Base-by-base conservation (phyloP, 352 stramenopile genomes). In the Thalassiosira hispida region DNA sequence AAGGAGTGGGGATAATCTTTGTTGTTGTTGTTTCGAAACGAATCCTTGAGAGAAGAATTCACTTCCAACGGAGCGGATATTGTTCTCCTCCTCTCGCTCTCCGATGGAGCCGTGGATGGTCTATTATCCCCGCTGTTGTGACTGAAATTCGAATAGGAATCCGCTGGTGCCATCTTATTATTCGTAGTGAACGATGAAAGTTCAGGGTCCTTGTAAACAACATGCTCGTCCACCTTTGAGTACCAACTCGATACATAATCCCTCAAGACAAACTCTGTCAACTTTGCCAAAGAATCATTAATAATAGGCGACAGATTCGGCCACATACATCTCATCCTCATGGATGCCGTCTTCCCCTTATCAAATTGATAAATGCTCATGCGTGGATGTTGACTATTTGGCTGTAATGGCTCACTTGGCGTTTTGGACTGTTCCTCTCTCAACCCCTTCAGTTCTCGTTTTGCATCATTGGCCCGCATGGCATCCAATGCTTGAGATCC, bases 191-290 rank as follows among this genome's bases (percentile, higher is more conserved):
- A 14, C n/a, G 33, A 31, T 56, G 42, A 56, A 25, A 16, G 49
- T 42, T 66, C 44, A 46, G 73, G 53, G 67, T 75, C 62, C 23
- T 55, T 12, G 51, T 67, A 81, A 8, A 60, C 56, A 33, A 86
- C 69, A 47, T 73, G 35, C 29, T 81, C 72, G 77, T 86, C 76
- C 12, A 85, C 52, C 29, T 78, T 84, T 2, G 66, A 61, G 72
- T 87, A 84, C 79, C 70, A 85, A 66, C 53, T 74, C 14, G 71
- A 62, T 2, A 93, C 70, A 83, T 87, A 93, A 83, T 94, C 89
- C 47, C 89, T 64, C 66, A 93, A 81, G 0, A 94, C 64, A 75
- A 90, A 88, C 57, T 94, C 89, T 27, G 87, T 88, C 29, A 92
- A 83, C 16, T 80, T 82, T 42, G 76, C 84, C 63, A 94, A 73